phyloP scores from a whole-genome alignment of 140 eudicot species.

The Cichorium intybus region DNA sequence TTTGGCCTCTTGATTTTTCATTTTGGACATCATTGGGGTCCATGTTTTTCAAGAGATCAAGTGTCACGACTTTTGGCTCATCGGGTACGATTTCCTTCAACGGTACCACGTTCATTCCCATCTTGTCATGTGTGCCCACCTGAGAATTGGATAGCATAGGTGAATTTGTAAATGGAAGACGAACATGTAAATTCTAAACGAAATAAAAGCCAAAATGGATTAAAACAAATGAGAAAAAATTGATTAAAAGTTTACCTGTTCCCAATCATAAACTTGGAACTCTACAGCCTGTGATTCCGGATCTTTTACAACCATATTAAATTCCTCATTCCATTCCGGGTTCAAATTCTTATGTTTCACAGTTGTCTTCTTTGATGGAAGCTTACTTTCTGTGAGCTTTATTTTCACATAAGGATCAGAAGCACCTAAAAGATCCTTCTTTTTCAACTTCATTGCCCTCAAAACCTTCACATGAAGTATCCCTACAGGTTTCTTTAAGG shows the following conservation, averaged over 20 bases:
- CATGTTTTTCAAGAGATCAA: slow-evolving; percentile 78
- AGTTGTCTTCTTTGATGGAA: slow-evolving; percentile 85
- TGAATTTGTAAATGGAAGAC: background rate
- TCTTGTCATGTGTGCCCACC: slow-evolving; percentile 91
- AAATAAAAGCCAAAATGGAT: background rate
- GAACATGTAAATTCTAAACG: background rate
- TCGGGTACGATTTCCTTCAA: slow-evolving; percentile 72
- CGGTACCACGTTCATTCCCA: slow-evolving; percentile 88
- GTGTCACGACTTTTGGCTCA: slow-evolving; percentile 70
- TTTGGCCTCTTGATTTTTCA: slow-evolving; percentile 87
- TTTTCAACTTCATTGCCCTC: slow-evolving; percentile 70
- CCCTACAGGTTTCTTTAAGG: slow-evolving; percentile 88
- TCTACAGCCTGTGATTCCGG: slow-evolving; percentile 80
- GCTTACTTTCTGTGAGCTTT: slow-evolving; percentile 82
- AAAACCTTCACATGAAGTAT: slow-evolving; percentile 85
- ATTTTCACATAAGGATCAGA: slow-evolving; percentile 94
- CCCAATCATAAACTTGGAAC: slow-evolving; percentile 84
- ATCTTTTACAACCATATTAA: slow-evolving; percentile 73
- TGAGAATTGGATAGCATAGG: slow-evolving; percentile 9
- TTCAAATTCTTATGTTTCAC: slow-evolving; percentile 94
- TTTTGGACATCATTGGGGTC: slow-evolving; percentile 70
- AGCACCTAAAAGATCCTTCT: slow-evolving; percentile 91
- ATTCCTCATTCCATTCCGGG: slow-evolving; percentile 98
- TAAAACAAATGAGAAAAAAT: background rate
- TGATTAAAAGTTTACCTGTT: slow-evolving; percentile 47